These are phyloP conservation scores for Lunasporangiospora selenospora DNA, from an alignment of 192 early-diverging fungal genomes.

Conservation along the genomic window DNA sequence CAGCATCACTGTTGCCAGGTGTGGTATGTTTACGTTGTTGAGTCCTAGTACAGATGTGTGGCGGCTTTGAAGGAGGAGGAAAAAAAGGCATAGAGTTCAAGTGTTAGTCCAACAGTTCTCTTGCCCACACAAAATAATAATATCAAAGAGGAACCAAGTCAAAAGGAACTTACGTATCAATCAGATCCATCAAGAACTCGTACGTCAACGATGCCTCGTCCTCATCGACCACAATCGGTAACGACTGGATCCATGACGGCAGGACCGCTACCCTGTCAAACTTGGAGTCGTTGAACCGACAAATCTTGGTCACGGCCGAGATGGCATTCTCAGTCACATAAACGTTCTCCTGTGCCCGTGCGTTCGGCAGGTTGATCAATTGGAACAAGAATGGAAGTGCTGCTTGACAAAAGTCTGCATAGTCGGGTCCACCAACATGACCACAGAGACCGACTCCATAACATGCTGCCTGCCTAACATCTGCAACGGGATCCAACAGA, in stretches of 20 bases:
- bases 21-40: slow-evolving; percentile 64
- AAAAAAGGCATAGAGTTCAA: background rate
- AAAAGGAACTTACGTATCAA: slow-evolving; percentile 55
- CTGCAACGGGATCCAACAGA: slow-evolving; percentile 56
- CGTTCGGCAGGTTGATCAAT: slow-evolving; percentile 64
- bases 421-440: slow-evolving; percentile 84
- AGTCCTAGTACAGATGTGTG: slow-evolving; percentile 65
- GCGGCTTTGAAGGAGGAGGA: slow-evolving; percentile 36
- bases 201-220: slow-evolving; percentile 84
- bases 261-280: slow-evolving; percentile 67
- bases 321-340: slow-evolving; percentile 94
- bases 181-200: slow-evolving; percentile 73
- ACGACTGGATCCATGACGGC: slow-evolving; percentile 74
- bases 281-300: slow-evolving; percentile 66
- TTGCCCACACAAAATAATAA: background rate
- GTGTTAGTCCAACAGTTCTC: background rate
- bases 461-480: slow-evolving; percentile 91
- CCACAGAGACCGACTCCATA: slow-evolving; percentile 93
- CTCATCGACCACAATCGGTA: slow-evolving; percentile 91
- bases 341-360: slow-evolving; percentile 75
- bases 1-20: slow-evolving; percentile 61
- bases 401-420: slow-evolving; percentile 72
- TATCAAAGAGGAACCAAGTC: background rate
- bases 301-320: slow-evolving; percentile 89
- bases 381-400: slow-evolving; percentile 79